Conservation (phyloP, 495 filamentous ascomycete genomes). For the Emericellopsis terricola region DNA sequence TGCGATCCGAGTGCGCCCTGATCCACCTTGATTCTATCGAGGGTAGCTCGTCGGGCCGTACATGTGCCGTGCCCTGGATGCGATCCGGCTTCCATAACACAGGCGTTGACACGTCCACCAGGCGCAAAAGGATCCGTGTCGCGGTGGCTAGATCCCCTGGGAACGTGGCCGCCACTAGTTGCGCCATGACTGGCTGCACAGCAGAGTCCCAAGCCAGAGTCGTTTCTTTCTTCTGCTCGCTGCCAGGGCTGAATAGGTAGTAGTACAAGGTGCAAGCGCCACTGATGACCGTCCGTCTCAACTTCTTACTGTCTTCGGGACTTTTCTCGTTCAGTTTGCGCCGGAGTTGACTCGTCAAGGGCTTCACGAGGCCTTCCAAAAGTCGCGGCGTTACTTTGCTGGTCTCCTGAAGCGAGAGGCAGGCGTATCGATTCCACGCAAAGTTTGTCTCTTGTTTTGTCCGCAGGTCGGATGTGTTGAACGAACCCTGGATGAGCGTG, state of each 20-base stretch:
- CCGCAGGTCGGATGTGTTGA: constrained; percentile 57
- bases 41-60: constrained; percentile 57
- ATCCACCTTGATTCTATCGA: constrained; percentile 73
- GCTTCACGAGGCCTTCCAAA: constrained; percentile 47
- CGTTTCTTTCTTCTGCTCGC: constrained; percentile 33
- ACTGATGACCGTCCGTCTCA: constrained; percentile 40
- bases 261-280: constrained; percentile 71
- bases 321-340: constrained; percentile 39
- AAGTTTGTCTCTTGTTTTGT: constrained; percentile 60
- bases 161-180: constrained; percentile 15
- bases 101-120: constrained; percentile 47
- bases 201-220: constrained; percentile 69
- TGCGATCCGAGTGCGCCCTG: constrained; percentile 41
- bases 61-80: constrained; percentile 34
- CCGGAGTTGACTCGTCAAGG: constrained; percentile 51
- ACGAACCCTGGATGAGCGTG: constrained; percentile 57
- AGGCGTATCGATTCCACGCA: constrained; percentile 74
- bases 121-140: constrained; percentile 42
- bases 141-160: constrained; percentile 27
- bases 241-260: constrained; percentile 62
- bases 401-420: constrained; percentile 9
- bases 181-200: constrained; percentile 36
- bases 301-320: constrained; percentile 20
- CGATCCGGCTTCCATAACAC: constrained; percentile 58
- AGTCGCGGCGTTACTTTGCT: constrained; percentile 18